Conservation (phyloP, 768 basidiomycete genomes). For the Rhizopogon vulgaris region DNA sequence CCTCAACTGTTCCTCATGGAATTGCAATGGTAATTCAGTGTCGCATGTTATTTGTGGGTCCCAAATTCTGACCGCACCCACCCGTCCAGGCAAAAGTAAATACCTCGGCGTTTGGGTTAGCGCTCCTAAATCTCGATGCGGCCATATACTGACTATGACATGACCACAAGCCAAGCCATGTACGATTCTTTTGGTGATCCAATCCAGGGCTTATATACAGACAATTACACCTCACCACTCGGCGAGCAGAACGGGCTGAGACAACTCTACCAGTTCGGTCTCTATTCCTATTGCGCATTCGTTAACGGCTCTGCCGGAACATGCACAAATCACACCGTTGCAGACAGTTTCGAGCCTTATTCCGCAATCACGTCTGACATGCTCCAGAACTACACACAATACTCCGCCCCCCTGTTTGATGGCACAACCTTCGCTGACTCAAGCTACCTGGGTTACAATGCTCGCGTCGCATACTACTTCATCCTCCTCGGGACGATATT, state of each 20-base stretch:
- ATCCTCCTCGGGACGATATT: constrained; percentile 67
- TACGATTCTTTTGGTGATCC: constrained; percentile 46
- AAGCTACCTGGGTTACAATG: constrained; percentile 52
- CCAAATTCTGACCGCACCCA: constrained; percentile 11
- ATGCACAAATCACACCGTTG: constrained; percentile 59
- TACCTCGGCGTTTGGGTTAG: constrained; percentile 66
- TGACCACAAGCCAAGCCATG: constrained; percentile 41
- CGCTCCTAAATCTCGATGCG: not conserved
- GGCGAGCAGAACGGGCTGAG: constrained; percentile 53
- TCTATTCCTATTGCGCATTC: constrained; percentile 77
- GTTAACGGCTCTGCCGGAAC: constrained; percentile 51
- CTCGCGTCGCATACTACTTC: constrained; percentile 71
- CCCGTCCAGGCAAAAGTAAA: constrained; percentile 56
- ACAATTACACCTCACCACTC: constrained; percentile 58
- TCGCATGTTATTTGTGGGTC: constrained; percentile 3
- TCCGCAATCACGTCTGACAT: constrained; percentile 62
- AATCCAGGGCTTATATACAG: constrained; percentile 59
- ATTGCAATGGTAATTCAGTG: constrained; percentile 59
- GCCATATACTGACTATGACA: not conserved
- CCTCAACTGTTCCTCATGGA: constrained; percentile 61
- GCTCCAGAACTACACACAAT: constrained; percentile 50
- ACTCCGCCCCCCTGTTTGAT: constrained; percentile 48
- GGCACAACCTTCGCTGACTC: constrained; percentile 54
- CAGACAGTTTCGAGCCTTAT: constrained; percentile 60
- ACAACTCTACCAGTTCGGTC: constrained; percentile 69